These are phyloP conservation scores for Gaeumannomyces sp. DNA, from an alignment of 2,329 filamentous ascomycete species.

Conservation along the genomic window DNA sequence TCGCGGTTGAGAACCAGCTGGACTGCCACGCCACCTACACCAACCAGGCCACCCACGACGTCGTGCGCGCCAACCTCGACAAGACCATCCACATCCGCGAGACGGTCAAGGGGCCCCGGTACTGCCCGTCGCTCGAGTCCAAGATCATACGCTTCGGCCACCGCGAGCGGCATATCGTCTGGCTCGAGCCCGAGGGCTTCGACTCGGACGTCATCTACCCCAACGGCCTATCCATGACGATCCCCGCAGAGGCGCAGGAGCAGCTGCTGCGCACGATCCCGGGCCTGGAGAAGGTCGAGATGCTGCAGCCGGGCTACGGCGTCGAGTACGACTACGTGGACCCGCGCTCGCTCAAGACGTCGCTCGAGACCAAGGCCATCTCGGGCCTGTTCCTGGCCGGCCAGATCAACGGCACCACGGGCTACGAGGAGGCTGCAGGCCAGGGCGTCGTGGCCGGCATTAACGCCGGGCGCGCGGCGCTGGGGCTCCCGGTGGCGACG, in stretches of 20 bases:
- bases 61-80: constrained; percentile 84
- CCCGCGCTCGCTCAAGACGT: constrained; percentile 78
- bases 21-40: constrained; percentile 85
- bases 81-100: constrained; percentile 96
- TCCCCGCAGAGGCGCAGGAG: constrained; percentile 82
- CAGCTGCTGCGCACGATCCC: constrained; percentile 76
- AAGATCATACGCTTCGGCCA: constrained; percentile 86
- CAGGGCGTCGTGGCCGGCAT: constrained; percentile 90
- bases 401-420: constrained; percentile 97
- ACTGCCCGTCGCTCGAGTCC: constrained; percentile 91
- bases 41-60: constrained; percentile 72
- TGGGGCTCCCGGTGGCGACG: constrained; percentile 56
- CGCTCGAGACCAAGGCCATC: constrained; percentile 90
- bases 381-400: constrained; percentile 84
- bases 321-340: constrained; percentile 99
- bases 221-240: constrained; percentile 95
- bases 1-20: constrained; percentile 75
- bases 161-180: constrained; percentile 79
- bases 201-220: constrained; percentile 87
- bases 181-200: constrained; percentile 96
- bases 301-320: constrained; percentile 93
- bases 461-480: constrained; percentile 80
- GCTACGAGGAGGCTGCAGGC: constrained; percentile 94
- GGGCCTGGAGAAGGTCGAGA: constrained; percentile 82
- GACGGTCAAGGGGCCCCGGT: constrained; percentile 86